phyloP scores from a whole-genome alignment of 2,329 filamentous ascomycete genomes.

The Trichoderma polysporum region DNA sequence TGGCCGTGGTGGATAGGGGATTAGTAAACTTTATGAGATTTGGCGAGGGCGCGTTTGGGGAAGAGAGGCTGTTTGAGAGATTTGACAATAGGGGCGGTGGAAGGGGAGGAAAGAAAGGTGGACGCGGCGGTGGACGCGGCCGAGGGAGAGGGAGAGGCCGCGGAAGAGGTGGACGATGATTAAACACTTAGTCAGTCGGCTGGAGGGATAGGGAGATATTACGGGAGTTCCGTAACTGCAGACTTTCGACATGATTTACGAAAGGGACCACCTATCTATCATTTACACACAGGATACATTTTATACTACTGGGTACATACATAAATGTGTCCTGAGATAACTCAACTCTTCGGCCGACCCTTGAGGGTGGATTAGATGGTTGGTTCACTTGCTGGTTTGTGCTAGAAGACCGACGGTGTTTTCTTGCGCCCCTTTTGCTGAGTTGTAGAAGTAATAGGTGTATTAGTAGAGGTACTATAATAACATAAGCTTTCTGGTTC shows the following conservation, averaged over 20 bases:
- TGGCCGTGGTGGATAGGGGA: conserved; percentile 88
- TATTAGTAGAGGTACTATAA: no score
- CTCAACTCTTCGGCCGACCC: neutral
- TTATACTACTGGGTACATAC: no score
- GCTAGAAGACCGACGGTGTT: neutral
- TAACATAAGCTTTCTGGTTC: neutral
- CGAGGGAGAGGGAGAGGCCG: conserved; percentile 33
- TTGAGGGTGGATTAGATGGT: neutral
- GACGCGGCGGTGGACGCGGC: conserved; percentile 42
- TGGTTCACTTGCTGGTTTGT: neutral
- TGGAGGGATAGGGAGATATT: neutral
- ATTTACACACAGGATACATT: neutral
- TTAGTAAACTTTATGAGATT: conserved; percentile 85
- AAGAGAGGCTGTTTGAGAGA: conserved; percentile 68
- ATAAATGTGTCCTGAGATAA: neutral
- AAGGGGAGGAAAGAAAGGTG: conserved; percentile 43
- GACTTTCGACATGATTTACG: neutral
- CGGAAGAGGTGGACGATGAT: conserved; percentile 29
- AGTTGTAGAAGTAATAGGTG: neutral
- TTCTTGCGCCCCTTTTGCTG: neutral
- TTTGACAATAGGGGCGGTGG: conserved; percentile 44
- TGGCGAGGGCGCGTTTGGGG: conserved; percentile 74
- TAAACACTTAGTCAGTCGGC: conserved; percentile 8
- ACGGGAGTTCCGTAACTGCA: neutral
- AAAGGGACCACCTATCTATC: neutral